phyloP scores from a whole-genome alignment of 1,284 basidiomycete species.

The Fomitiporia mediterranea region DNA sequence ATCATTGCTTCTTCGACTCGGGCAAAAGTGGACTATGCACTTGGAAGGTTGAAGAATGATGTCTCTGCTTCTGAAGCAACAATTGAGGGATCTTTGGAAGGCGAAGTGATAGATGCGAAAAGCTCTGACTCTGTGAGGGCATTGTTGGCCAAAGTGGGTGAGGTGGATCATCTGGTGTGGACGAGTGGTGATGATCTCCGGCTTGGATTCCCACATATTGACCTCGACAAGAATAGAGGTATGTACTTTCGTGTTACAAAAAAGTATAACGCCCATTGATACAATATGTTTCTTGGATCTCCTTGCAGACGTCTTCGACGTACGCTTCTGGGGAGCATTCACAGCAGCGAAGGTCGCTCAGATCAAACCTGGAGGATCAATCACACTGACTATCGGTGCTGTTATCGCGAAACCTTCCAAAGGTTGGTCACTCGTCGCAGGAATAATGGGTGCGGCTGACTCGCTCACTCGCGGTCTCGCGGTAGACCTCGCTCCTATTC shows the following conservation, averaged over 20 bases:
- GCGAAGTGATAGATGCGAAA: slow-evolving; percentile 19
- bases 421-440: slow-evolving; percentile 22
- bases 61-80: not conserved
- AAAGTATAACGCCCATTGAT: not conserved
- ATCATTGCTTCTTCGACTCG: slow-evolving; percentile 18
- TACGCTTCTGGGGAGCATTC: slow-evolving; percentile 25
- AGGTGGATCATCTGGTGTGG: slow-evolving; percentile 24
- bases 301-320: slow-evolving; percentile 20
- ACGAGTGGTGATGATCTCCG: slow-evolving; percentile 20
- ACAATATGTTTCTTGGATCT: not conserved
- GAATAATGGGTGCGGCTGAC: slow-evolving; percentile 23
- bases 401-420: slow-evolving; percentile 20
- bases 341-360: slow-evolving; percentile 22
- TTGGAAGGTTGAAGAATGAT: slow-evolving; percentile 9
- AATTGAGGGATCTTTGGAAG: slow-evolving; percentile 14
- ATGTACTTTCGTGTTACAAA: not conserved
- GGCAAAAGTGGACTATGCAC: slow-evolving; percentile 7
- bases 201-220: slow-evolving; percentile 20
- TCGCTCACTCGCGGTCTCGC: slow-evolving; percentile 24
- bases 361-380: slow-evolving; percentile 20
- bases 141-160: slow-evolving; percentile 20
- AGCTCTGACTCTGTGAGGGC: slow-evolving; percentile 13
- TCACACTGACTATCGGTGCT: slow-evolving; percentile 22
- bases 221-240: slow-evolving; percentile 20
- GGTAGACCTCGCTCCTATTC: slow-evolving; percentile 24